Percentiles rank a stretch among this genome's conserved stretches.
These are phyloP conservation scores for Eutypella sp. DNA, from an alignment of 2,329 filamentous ascomycete species.

Conservation along the genomic window DNA sequence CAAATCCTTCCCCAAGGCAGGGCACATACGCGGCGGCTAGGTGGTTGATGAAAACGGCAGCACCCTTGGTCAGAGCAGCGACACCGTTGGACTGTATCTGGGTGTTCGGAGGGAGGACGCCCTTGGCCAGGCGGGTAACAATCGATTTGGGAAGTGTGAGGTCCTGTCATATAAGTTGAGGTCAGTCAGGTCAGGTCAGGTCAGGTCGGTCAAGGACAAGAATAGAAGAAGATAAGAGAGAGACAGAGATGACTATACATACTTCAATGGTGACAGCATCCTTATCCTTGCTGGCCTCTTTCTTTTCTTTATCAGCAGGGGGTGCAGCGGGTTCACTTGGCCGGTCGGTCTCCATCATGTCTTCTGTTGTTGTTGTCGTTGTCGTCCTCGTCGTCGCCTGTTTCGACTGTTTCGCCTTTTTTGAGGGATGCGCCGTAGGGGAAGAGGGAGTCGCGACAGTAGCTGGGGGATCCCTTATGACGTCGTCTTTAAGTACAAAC, in stretches of 20 bases:
- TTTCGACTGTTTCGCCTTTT: too few species aligned
- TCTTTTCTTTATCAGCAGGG: constrained; percentile 27
- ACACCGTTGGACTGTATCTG: constrained; percentile 81
- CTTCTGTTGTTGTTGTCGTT: constrained; percentile 16
- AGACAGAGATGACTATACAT: constrained; percentile 7
- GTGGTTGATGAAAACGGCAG: constrained; percentile 80
- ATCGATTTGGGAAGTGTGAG: constrained; percentile 76
- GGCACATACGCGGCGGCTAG: constrained; percentile 64
- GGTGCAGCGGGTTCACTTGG: constrained; percentile 16
- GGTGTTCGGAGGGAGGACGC: constrained; percentile 73
- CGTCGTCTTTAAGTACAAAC: constrained; percentile 40
- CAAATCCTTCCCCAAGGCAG: neutral
- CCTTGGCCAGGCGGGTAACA: constrained; percentile 73
- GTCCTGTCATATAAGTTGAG: constrained; percentile 50
- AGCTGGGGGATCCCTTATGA: constrained; percentile 16
- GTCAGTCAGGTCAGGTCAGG: neutral
- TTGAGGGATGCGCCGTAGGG: constrained; percentile 15
- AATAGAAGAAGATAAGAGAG: neutral
- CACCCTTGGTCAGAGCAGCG: constrained; percentile 72
- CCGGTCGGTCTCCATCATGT: constrained; percentile 33
- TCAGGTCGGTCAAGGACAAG: neutral
- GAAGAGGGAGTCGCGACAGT: constrained; percentile 12
- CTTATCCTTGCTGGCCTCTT: constrained; percentile 31
- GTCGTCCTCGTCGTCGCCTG: constrained; percentile 17
- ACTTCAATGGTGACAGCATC: constrained; percentile 50